These are phyloP conservation scores for Cucurbita ficifolia DNA, from an alignment of 306 rosid species.

Conservation along the genomic window DNA sequence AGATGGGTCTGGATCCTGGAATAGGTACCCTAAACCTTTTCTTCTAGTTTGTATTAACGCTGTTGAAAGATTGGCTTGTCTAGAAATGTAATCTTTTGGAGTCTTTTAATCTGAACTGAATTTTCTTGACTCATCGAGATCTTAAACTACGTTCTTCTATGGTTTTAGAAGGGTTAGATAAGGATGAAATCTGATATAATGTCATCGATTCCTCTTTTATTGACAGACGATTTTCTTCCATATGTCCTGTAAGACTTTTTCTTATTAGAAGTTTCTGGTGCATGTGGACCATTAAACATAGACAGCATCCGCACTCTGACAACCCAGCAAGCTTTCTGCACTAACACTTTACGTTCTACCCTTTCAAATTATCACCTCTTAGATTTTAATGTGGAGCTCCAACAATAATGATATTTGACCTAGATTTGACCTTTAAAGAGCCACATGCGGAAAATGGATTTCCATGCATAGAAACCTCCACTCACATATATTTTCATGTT, in stretches of 20 bases:
- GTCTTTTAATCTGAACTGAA: not conserved
- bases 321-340: not conserved
- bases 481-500: not conserved
- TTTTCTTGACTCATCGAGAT: not conserved
- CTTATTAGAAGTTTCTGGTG: not conserved
- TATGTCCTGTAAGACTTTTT: not conserved
- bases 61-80: not conserved
- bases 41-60: not conserved
- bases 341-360: not conserved
- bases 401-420: not conserved
- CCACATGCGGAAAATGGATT: not conserved
- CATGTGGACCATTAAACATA: not conserved
- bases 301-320: not conserved
- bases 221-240: not conserved
- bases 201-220: not conserved
- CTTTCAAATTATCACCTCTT: not conserved
- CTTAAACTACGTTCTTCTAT: not conserved
- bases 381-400: not conserved
- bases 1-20: slow-evolving; percentile 98
- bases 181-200: not conserved
- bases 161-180: not conserved
- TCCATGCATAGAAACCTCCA: not conserved
- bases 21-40: slow-evolving; percentile 41
- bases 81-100: not conserved
- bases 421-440: not conserved